These are phyloP conservation scores for Phialophora verrucosa DNA, from an alignment of 2,329 filamentous ascomycete genomes.

Conservation along the genomic window DNA sequence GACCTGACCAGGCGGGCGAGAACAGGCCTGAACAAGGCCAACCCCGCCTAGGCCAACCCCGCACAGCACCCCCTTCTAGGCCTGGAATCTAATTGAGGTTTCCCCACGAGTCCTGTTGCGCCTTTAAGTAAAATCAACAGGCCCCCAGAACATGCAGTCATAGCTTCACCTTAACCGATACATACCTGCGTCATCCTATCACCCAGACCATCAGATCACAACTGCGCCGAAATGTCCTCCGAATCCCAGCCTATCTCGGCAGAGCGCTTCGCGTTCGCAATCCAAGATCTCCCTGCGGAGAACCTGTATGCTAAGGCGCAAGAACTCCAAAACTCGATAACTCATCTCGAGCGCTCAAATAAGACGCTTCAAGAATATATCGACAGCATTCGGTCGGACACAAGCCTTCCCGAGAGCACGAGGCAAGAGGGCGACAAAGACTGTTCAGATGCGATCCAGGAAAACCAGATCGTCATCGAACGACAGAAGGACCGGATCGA, in stretches of 20 bases:
- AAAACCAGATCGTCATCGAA: conserved; percentile 63
- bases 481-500: conserved; percentile 62
- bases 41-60: not conserved
- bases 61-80: not conserved
- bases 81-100: not conserved
- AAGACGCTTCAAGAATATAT: conserved; percentile 60
- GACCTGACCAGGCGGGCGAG: conserved; percentile 3
- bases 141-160: not conserved
- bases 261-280: conserved; percentile 60
- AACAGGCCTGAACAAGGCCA: not conserved
- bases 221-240: conserved; percentile 52
- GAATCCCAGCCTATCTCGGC: conserved; percentile 56
- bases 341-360: conserved; percentile 64
- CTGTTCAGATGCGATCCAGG: conserved; percentile 61
- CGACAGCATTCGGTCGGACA: conserved; percentile 41
- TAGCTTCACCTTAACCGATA: not conserved
- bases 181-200: not conserved
- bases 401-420: conserved; percentile 40
- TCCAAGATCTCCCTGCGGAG: conserved; percentile 63
- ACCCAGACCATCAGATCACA: not conserved
- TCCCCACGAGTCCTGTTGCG: not conserved
- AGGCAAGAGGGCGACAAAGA: conserved; percentile 52
- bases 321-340: conserved; percentile 65
- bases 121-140: not conserved
- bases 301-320: conserved; percentile 65